Base-by-base conservation (phyloP, 768 basidiomycete species). In the Fomitopsis serialis region DNA sequence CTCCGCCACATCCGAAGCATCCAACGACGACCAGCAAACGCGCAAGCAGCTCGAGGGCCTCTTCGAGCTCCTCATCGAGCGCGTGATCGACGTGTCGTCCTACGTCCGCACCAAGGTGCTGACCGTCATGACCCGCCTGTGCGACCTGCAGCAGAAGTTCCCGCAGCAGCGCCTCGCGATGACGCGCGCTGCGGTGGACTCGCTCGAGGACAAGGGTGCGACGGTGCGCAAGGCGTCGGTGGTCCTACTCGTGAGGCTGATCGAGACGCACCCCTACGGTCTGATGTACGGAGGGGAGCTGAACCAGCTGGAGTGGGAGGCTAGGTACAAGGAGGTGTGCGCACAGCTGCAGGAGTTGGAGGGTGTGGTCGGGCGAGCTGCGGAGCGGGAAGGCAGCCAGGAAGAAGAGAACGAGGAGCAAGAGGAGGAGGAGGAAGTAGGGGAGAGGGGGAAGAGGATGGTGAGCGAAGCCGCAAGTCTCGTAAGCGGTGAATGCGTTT, bases 41-140 rank as follows among this genome's bases (percentile, higher is more conserved):
- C 74, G 85, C 66, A 90, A 90, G 61, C 86, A 94, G 63, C 81
- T 97, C 65, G 81, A 80, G 55, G 78, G 77, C 0, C 80, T 95
- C 35, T 97, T 89, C 68, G 87, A 90, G 36, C 76, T 90, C 15
- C 81, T 99, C 27, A 79, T 90, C 45, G 88, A 91, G 58, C 85
- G 96, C n/a, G 84, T 85, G 53, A 79, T 95, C 53, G 97, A 98
- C 68, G 66, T 87, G 12, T 89, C 89, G 42, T 87, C 87, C 46
- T 98, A 94, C 68, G 96, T 99, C 29, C 87, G 97, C 48, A 80
- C 82, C 49, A 98, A 94, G 66, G 91, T 95, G 23, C 78, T 98
- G 43, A 67, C 77, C 8, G 90, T 89, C 1, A 71, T 97, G 46
- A 75, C 80, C 42, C 85, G 84, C 62, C 75, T 97, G 3, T 89